Evolutionary conservation across 768 basidiomycete genomes (phyloP), one percentile per base, ranked within the genome.

Genomic region (Mycena venus): DNA sequence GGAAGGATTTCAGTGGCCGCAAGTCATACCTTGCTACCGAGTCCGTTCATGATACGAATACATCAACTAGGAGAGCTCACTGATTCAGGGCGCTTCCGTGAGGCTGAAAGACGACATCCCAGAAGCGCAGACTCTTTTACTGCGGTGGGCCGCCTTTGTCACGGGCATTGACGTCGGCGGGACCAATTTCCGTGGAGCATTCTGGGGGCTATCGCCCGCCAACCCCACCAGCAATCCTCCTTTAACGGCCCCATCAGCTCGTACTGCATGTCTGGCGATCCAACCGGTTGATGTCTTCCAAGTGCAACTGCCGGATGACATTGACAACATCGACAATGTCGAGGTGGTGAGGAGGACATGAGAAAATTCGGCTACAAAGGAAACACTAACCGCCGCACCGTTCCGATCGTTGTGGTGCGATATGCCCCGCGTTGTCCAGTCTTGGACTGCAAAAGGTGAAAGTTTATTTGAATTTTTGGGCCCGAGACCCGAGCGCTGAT

Each of bases 1-100:
- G 75, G 66, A 9, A 40, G 66, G 15, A 56, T 31, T 34, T 68
- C 66, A 12, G 65, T 76, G 2, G 56, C 56, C 3, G 75, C 69
- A 31, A 19, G 56, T 31, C 32, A 36, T 49, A 14, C 25, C 25
- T 21, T 14, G 9, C 17, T 25, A 8, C 9, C 47, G 47, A 23
- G 25, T 49, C 17, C 47, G 23, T 2, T 23, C 11, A 11, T 25
- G 44, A 21, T 21, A n/a, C 44, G 17, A 47, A 47, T 47, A 42
- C 4, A 53, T 19, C 58, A 49, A 17, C 5, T 40, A 76, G 75
- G 55, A 32, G 6, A 74, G 72, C n/a, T 36, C 72, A 3, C 8
- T 64, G 23, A 8, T 65, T 7, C 75, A 76, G 42, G 75, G 72
- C 4, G 67, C 75, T 7, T 76, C 75, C 4, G 68, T 76, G 23